phyloP scores from a whole-genome alignment of 2,329 filamentous ascomycete species.

The Neopestalotiopsis rosae region DNA sequence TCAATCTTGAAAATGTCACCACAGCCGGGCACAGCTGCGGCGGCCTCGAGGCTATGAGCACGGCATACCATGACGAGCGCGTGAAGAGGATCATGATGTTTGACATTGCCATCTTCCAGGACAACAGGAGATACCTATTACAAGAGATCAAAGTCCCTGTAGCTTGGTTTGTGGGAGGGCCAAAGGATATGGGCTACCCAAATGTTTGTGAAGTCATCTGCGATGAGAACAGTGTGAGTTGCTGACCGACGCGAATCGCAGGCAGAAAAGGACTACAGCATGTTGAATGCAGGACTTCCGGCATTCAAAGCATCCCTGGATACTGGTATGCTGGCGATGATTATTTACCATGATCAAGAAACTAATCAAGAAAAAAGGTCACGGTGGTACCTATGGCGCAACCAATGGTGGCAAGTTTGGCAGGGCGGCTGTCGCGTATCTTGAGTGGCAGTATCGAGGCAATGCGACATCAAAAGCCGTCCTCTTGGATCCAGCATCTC shows the following conservation, averaged over 20 bases:
- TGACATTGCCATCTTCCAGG: conserved; percentile 30
- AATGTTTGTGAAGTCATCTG: conserved; percentile 20
- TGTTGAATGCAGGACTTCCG: conserved; percentile 24
- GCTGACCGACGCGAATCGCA: conserved; percentile 11
- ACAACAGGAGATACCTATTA: conserved; percentile 27
- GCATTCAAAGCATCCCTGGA: conserved; percentile 29
- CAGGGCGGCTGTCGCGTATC: conserved; percentile 25
- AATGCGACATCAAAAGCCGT: conserved; percentile 11
- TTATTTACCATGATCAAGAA: neutral
- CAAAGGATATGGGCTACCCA: conserved; percentile 28
- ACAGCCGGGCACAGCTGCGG: conserved; percentile 30
- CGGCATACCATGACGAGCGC: conserved; percentile 25
- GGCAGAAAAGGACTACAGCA: conserved; percentile 28
- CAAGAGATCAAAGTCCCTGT: conserved; percentile 30
- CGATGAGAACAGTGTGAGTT: neutral
- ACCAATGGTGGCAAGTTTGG: conserved; percentile 29
- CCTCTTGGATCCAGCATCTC: neutral
- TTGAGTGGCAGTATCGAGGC: conserved; percentile 27
- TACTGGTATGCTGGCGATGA: conserved; percentile 13
- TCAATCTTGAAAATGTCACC: conserved; percentile 30
- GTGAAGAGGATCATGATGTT: conserved; percentile 28
- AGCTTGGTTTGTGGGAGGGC: conserved; percentile 28
- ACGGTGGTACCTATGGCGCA: conserved; percentile 27
- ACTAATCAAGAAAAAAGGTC: conserved; percentile 16
- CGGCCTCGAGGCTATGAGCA: conserved; percentile 26